Evolutionary conservation across 768 basidiomycete species (phyloP), one percentile per base, ranked within the genome.

Genomic region (Harrya chromipes): DNA sequence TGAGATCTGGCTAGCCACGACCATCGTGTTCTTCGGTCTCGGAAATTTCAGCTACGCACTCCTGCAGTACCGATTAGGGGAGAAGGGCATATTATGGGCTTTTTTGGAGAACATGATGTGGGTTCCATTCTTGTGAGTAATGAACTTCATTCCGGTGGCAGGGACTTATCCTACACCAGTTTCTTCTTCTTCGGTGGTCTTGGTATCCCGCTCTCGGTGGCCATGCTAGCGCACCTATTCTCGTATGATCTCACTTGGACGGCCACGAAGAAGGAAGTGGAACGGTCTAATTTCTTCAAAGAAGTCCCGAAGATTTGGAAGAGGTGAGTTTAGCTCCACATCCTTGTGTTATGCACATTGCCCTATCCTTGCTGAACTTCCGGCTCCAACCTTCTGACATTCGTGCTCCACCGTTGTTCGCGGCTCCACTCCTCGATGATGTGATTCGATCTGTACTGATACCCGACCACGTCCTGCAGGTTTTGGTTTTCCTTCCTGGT

Each of bases 261-360:
- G 5, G 74, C 81, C 27, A 84, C 82, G 6, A 76, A 80, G 58
- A 93, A 92, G 79, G 87, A 90, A 67, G 89, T 94, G 35, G 85
- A 93, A 67, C 77, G 81, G 41, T 89, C 87, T 6, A 94, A 93
- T 64, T 93, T 95, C 74, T 93, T 88, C 80, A 80, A 87, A 47
- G 92, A 95, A 66, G 82, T 93, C 20, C 92, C 92, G 4, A 81
- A 76, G 53, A 91, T 94, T 64, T 72, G 83, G 68, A 82, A 84
- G 61, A 57, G 65, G 65, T 67, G 29, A 50, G 67, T 16, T 31
- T 13, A 20, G 17, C 24, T 39, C 43, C 40, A 13, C 47, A 24
- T 44, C 39, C 35, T 40, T 35, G 36, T 14, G 27, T 21, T 34
- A 13, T 13, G 14, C 24, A 39, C 14, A n/a, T 33, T 39, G 27